Evolutionary conservation across 306 rosid species (phyloP).

Genomic region (Citrullus colocynthis): DNA sequence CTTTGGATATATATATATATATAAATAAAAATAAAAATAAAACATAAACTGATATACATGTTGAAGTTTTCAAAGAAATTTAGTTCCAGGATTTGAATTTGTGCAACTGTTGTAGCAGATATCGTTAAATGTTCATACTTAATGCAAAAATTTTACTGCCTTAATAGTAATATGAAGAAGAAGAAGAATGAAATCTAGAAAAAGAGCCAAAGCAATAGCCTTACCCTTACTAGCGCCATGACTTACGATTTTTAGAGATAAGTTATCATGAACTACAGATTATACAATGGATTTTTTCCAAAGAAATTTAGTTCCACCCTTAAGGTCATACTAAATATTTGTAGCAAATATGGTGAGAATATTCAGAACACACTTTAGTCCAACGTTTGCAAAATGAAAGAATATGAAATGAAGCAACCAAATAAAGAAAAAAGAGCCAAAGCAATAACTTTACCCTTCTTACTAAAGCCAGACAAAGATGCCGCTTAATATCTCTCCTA

Average conservation of each 20-base stretch:
- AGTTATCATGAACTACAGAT: neutral
- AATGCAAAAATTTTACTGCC: neutral
- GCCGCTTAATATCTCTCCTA: conserved; percentile 88
- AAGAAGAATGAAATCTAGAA: neutral
- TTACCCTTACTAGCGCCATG: conserved; percentile 80
- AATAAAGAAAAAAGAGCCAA: neutral
- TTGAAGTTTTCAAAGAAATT: neutral
- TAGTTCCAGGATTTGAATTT: neutral
- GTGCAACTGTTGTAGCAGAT: neutral
- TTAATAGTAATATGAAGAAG: neutral
- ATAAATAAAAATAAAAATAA: too few relatives aligned
- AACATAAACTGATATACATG: neutral
- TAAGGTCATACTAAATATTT: neutral
- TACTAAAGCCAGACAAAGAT: conserved; percentile 93
- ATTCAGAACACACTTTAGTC: neutral
- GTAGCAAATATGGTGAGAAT: neutral
- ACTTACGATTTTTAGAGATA: neutral
- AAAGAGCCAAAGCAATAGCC: conserved; percentile 6
- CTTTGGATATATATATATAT: too few relatives aligned
- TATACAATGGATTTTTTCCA: neutral
- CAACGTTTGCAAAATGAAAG: neutral
- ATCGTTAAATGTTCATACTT: neutral
- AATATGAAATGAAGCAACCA: neutral
- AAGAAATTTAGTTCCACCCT: neutral
- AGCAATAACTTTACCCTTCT: conserved; percentile 62